Conservation (phyloP, 2,329 filamentous ascomycete genomes). For the Calonectria fujianensis region DNA sequence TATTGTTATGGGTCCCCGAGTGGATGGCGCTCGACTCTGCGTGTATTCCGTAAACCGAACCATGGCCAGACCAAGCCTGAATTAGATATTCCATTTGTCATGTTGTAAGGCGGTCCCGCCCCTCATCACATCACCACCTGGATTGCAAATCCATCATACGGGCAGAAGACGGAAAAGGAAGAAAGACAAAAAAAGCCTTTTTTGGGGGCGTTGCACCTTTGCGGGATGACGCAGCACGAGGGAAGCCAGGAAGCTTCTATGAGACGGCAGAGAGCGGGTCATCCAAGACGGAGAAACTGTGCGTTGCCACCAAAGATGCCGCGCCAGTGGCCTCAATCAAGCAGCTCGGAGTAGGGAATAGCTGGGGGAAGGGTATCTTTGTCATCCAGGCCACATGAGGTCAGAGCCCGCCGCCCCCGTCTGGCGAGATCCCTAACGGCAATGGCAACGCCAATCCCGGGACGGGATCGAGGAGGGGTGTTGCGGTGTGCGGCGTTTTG, state of each 20-base stretch:
- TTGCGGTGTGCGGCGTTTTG: constrained; percentile 29
- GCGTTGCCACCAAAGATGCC: constrained; percentile 3
- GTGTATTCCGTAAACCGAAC: constrained; percentile 1
- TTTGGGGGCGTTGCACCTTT: constrained; percentile 8
- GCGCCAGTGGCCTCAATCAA: constrained; percentile 13
- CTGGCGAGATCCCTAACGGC: background rate
- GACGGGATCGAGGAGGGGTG: background rate
- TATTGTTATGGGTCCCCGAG: constrained; percentile 21
- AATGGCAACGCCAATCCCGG: background rate
- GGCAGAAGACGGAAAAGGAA: constrained; percentile 5
- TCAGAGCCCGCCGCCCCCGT: constrained; percentile 11
- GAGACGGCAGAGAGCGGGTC: constrained; percentile 9
- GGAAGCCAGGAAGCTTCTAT: background rate
- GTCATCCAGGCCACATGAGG: constrained; percentile 23
- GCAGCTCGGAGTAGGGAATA: background rate
- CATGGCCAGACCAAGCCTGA: constrained; percentile 22
- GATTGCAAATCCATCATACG: constrained; percentile 19
- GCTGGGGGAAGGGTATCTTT: constrained; percentile 10
- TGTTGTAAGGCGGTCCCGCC: constrained; percentile 31
- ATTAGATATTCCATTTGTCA: constrained; percentile 16
- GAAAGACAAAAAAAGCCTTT: background rate
- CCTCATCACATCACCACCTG: constrained; percentile 4
- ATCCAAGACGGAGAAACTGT: constrained; percentile 12
- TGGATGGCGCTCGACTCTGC: constrained; percentile 9
- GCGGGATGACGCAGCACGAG: background rate